Base-by-base conservation (phyloP, 106 monocot species). In the Apostasia ramifera region DNA sequence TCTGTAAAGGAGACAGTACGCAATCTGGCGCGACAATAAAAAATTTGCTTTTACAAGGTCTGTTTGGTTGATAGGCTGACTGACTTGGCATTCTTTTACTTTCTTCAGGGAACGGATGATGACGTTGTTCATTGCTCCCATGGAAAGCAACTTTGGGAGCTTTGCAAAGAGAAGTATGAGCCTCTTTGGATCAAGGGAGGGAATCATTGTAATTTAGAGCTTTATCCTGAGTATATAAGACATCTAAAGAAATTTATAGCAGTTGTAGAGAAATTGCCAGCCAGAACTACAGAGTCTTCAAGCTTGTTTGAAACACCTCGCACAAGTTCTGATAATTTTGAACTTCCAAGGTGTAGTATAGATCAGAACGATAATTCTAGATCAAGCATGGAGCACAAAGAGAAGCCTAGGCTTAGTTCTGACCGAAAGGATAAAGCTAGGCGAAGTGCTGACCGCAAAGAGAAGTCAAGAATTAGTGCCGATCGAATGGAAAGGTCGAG, bases 101-200 rank as follows among this genome's bases (percentile, higher is more conserved):
- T 8, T 69, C 57, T 76, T 3, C 63, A 91, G 87, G 91, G 91
- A 7, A 85, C 82, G 48, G 77, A 74, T 48, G 91, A 91, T 71
- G 91, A 91, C 7, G 82, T 91, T 51, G 91, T 91, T 2, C 80
- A 91, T 71, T 91, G 72, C 44, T 82, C 84, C 47, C 91, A 91
- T 73, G 91, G 91, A 40, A 88, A 80, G 72, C 55, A 45, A 41
- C 80, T 91, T 1, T 87, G 84, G 84, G 88, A 91, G 73, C 73
- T 81, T 44, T 85, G 72, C 61, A 83, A 80, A 74, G 74, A 76
- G n/a, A 87, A 87, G 50, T 91, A 91, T 58, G 85, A 91, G 51
- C 91, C 91, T 54, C 69, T 91, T 9, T 91, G 91, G 91, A 48
- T 91, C 10, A 85, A 85, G 54, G 85, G 78, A 8, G 91, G 88